Percentiles rank a stretch among this genome's conserved stretches.
These are phyloP conservation scores for Rhamnella rubrinervis DNA, from an alignment of 331 rosid genomes.

Conservation along the genomic window DNA sequence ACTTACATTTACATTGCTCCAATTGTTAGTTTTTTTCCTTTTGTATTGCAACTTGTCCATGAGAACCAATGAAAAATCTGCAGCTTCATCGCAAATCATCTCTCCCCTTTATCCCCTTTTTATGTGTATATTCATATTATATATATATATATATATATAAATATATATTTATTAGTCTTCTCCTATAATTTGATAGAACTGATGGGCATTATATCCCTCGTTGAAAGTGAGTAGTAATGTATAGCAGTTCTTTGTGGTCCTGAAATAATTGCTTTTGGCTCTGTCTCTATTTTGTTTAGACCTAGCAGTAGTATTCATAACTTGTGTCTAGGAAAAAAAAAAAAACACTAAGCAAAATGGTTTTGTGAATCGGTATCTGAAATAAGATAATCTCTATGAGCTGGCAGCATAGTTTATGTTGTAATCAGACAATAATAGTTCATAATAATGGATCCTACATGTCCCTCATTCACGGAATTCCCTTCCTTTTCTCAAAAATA, in stretches of 20 bases:
- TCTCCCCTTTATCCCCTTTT: slow-evolving; percentile 13
- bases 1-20: neutral
- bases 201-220: slow-evolving; percentile 8
- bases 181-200: slow-evolving; percentile 22
- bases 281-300: slow-evolving; percentile 11
- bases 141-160: neutral
- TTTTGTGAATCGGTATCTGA: neutral
- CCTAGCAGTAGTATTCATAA: neutral
- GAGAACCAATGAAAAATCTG: slow-evolving; percentile 34
- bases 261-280: slow-evolving; percentile 17
- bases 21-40: slow-evolving; percentile 7
- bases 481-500: no score
- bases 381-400: slow-evolving; percentile 1
- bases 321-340: neutral
- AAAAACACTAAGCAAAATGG: neutral
- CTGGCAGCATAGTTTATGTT: slow-evolving; percentile 7
- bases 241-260: slow-evolving; percentile 26
- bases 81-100: slow-evolving; percentile 33
- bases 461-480: neutral
- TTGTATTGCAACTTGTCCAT: slow-evolving; percentile 32
- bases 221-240: slow-evolving; percentile 11
- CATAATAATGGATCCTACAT: neutral
- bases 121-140: neutral
- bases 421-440: slow-evolving; percentile 2
- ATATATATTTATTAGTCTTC: slow-evolving; percentile 18